A percentile compares a stretch with the other conserved stretches of the same genome.
phyloP scores from a whole-genome alignment of 2,329 filamentous ascomycete genomes.

The Fusarium sacchari region DNA sequence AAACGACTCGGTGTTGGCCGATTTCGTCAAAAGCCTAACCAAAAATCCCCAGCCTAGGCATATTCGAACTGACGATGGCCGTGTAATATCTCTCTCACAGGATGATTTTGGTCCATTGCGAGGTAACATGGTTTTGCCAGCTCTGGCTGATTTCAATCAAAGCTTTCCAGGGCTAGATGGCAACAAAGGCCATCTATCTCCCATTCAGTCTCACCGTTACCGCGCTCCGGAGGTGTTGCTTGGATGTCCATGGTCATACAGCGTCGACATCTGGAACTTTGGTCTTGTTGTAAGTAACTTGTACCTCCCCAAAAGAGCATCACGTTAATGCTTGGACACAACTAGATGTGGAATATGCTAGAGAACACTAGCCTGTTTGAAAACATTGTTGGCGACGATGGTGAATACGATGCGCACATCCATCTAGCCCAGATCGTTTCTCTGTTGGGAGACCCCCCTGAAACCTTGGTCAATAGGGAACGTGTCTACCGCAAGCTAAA shows the following conservation, averaged over 20 bases:
- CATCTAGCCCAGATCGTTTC: slow-evolving; percentile 35
- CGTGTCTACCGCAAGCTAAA: slow-evolving; percentile 13
- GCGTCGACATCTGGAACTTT: slow-evolving; percentile 16
- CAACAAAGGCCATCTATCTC: slow-evolving; percentile 5
- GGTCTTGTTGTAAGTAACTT: slow-evolving; percentile 1
- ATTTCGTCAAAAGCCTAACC: slow-evolving; percentile 4
- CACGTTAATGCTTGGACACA: neutral
- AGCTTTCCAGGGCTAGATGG: slow-evolving; percentile 15
- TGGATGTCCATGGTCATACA: slow-evolving; percentile 27
- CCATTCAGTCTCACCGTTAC: slow-evolving; percentile 38
- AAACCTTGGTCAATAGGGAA: slow-evolving; percentile 25
- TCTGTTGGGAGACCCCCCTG: slow-evolving; percentile 28
- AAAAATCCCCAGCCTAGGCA: slow-evolving; percentile 6
- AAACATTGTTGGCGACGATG: slow-evolving; percentile 25
- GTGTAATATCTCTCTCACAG: slow-evolving; percentile 25
- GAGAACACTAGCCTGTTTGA: slow-evolving; percentile 33
- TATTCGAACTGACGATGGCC: slow-evolving; percentile 16
- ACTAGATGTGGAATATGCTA: slow-evolving; percentile 41
- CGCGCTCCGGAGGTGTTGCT: slow-evolving; percentile 41
- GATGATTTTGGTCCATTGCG: slow-evolving; percentile 25
- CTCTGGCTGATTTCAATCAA: slow-evolving; percentile 33
- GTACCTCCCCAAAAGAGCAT: neutral
- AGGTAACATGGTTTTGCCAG: slow-evolving; percentile 18
- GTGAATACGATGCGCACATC: slow-evolving; percentile 38
- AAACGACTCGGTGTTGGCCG: slow-evolving; percentile 14